Conservation (phyloP, 768 basidiomycete genomes). For the Tulasnella sp. region DNA sequence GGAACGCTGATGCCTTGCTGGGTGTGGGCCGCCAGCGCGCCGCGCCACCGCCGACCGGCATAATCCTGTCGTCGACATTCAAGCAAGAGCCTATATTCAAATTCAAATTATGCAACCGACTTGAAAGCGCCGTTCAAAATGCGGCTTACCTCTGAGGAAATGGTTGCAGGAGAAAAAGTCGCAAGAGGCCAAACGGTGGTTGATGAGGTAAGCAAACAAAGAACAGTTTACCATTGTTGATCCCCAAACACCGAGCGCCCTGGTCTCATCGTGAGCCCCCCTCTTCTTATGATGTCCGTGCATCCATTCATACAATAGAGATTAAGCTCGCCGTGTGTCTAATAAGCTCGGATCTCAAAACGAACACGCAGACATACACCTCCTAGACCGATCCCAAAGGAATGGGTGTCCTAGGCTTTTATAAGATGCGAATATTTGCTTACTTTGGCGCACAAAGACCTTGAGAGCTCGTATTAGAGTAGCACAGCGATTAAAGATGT, state of each 20-base stretch:
- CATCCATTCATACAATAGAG: too few species aligned
- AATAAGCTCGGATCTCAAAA: too few species aligned
- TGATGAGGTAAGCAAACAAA: background rate
- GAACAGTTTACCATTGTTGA: background rate
- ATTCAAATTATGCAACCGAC: background rate
- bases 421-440: too few species aligned
- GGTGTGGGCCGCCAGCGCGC: background rate
- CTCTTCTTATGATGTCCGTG: too few species aligned
- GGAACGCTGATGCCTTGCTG: background rate
- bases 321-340: too few species aligned
- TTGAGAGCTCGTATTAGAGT: too few species aligned
- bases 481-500: too few species aligned
- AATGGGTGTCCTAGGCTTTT: too few species aligned
- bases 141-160: background rate
- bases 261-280: too few species aligned
- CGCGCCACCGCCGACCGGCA: background rate
- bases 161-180: background rate
- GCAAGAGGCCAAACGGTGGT: background rate
- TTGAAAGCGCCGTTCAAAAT: background rate
- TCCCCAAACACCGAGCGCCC: background rate
- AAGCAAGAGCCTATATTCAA: background rate
- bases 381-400: too few species aligned
- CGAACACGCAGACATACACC: too few species aligned
- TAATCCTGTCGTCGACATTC: background rate
- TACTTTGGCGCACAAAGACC: too few species aligned